Base-by-base conservation (phyloP, 257 asterid species). In the Nicotiana knightiana region DNA sequence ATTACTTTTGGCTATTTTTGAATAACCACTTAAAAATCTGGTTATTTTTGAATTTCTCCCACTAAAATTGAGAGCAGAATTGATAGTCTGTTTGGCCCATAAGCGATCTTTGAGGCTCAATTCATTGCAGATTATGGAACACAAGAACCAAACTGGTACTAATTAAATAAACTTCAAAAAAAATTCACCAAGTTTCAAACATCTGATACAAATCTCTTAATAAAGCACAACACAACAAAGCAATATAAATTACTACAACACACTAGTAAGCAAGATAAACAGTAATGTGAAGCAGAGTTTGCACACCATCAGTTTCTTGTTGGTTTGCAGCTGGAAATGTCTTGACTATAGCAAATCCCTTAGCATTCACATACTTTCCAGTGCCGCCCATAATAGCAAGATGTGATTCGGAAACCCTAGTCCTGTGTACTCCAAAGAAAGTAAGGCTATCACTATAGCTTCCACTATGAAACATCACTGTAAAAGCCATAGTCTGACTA, bases 331-430 rank as follows among this genome's bases (percentile, higher is more conserved):
- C 90, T 0, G 92, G 91, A 21, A 91, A 83, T 0, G 95, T 93
- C 91, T 92, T 94, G 9, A 90, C 96, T 0, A 61, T 83, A 0
- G 98, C 98, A 33, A 90, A 82, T 0, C 97, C 98, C 79, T 92
- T 93, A 0, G 93, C 97, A 67, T 92, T 86, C 55, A 92, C 97
- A 33, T 88, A 92, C 85, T 93, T 93, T 28, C 98, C 98, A 0
- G 98, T 94, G 2, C 98, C 98, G 0, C 97, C 98, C 97, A 93
- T 91, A 11, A 94, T 83, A 3, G 97, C 97, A 77, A 94, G 86
- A 82, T 94, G 98, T 26, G 97, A 92, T 85, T 94, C 97, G 9
- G 98, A 90, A 15, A 82, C 93, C 3, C 88, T 91, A 1, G 92
- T 83, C 51, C 90, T 83, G 65, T 92, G 97, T 15, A 93, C 94